Conservation (phyloP, 2,329 filamentous ascomycete species). For the Blastomyces emzantsi region DNA sequence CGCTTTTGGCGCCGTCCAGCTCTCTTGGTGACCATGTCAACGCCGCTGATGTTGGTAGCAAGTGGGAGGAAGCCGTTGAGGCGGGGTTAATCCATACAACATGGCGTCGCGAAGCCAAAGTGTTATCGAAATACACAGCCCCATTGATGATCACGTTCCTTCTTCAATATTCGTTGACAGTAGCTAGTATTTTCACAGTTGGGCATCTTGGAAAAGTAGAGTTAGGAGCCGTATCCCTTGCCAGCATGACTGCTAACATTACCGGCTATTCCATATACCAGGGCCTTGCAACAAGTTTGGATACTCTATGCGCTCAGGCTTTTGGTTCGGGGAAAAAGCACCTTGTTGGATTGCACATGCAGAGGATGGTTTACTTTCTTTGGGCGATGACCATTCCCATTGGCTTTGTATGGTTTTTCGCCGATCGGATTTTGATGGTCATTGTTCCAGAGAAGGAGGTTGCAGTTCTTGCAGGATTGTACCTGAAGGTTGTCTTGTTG, state of each 20-base stretch:
- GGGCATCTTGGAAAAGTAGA: conserved; percentile 64
- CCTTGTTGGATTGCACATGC: conserved; percentile 74
- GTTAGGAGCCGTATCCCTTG: conserved; percentile 57
- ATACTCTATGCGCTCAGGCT: conserved; percentile 88
- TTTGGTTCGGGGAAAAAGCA: conserved; percentile 87
- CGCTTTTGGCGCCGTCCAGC: conserved; percentile 36
- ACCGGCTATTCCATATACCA: conserved; percentile 69
- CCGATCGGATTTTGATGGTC: conserved; percentile 53
- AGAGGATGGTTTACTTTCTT: conserved; percentile 72
- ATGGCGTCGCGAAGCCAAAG: conserved; percentile 83
- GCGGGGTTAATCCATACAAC: conserved; percentile 77
- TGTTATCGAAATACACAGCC: conserved; percentile 60
- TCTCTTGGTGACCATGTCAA: conserved; percentile 42
- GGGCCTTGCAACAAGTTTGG: conserved; percentile 79
- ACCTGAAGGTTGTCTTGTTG: conserved; percentile 59
- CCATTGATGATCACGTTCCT: conserved; percentile 67
- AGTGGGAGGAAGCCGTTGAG: conserved; percentile 78
- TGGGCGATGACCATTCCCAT: conserved; percentile 65
- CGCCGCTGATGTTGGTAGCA: conserved; percentile 47
- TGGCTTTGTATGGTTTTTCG: conserved; percentile 59
- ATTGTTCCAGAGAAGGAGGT: conserved; percentile 66
- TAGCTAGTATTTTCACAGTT: conserved; percentile 69
- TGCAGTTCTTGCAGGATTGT: conserved; percentile 61
- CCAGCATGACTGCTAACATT: conserved; percentile 72
- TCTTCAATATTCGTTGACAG: conserved; percentile 76